These are phyloP conservation scores for Arthroderma sp. DNA, from an alignment of 2,329 filamentous ascomycete genomes.

Conservation along the genomic window DNA sequence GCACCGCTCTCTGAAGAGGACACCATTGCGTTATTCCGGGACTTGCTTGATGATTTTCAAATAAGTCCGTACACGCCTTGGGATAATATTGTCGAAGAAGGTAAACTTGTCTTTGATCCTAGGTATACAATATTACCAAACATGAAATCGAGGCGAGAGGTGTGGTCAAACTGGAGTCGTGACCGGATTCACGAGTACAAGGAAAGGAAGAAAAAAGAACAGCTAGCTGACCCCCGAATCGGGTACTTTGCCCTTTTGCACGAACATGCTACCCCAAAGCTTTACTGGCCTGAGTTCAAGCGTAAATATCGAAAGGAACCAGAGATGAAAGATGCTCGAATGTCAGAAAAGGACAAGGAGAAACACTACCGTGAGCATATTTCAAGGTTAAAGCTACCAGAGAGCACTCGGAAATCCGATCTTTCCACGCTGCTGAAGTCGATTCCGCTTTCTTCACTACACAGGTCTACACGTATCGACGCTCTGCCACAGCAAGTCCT, in stretches of 20 bases:
- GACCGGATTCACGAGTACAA: slow-evolving; percentile 62
- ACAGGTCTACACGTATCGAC: slow-evolving; percentile 30
- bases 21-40: slow-evolving; percentile 64
- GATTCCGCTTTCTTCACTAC: slow-evolving; percentile 28
- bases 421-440: slow-evolving; percentile 36
- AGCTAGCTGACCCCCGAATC: slow-evolving; percentile 71
- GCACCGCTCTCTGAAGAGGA: slow-evolving; percentile 62
- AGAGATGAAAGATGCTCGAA: slow-evolving; percentile 48
- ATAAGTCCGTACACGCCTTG: slow-evolving; percentile 84
- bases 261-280: slow-evolving; percentile 70
- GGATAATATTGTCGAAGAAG: slow-evolving; percentile 79
- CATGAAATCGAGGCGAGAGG: slow-evolving; percentile 69
- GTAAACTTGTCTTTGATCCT: slow-evolving; percentile 67
- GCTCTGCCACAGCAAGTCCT: slow-evolving; percentile 32
- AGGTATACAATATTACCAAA: slow-evolving; percentile 74
- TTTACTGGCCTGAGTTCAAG: slow-evolving; percentile 96
- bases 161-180: slow-evolving; percentile 72
- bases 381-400: slow-evolving; percentile 35
- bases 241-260: slow-evolving; percentile 73
- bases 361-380: slow-evolving; percentile 40
- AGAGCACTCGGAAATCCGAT: slow-evolving; percentile 36
- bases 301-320: slow-evolving; percentile 75
- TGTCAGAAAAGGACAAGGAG: slow-evolving; percentile 39
- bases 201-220: slow-evolving; percentile 59
- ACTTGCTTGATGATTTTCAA: slow-evolving; percentile 68